These are phyloP conservation scores for Curvularia hawaiiensis DNA, from an alignment of 2,329 filamentous ascomycete species.

Conservation along the genomic window DNA sequence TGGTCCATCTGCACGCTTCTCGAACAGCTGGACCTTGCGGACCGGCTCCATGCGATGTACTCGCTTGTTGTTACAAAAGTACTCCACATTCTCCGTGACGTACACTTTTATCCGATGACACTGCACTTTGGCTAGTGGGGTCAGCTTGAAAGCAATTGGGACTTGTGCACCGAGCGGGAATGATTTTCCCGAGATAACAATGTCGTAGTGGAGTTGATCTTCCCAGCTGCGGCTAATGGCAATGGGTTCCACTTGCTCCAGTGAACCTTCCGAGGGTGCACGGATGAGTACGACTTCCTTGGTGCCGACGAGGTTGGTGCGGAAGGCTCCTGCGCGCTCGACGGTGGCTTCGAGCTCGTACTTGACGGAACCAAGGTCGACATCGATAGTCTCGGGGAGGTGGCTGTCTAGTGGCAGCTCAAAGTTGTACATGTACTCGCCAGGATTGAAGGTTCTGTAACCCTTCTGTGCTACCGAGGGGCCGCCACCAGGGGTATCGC, in stretches of 20 bases:
- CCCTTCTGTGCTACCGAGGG: constrained; percentile 73
- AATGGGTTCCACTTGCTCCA: constrained; percentile 91
- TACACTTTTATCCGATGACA: constrained; percentile 92
- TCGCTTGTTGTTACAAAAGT: constrained; percentile 84
- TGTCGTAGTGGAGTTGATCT: constrained; percentile 93
- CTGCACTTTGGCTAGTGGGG: constrained; percentile 89
- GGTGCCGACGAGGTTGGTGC: constrained; percentile 80
- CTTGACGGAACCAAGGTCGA: constrained; percentile 83
- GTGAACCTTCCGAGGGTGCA: constrained; percentile 82
- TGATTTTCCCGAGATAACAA: constrained; percentile 93
- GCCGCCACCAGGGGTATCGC: constrained; percentile 63
- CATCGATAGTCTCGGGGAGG: constrained; percentile 80
- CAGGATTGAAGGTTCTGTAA: constrained; percentile 83
- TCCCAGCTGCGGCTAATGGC: constrained; percentile 95
- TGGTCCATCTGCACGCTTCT: constrained; percentile 82
- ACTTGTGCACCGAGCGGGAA: constrained; percentile 88
- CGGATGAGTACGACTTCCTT: constrained; percentile 86
- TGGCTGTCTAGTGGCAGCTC: constrained; percentile 83
- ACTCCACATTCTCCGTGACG: constrained; percentile 88
- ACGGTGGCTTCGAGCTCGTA: constrained; percentile 87
- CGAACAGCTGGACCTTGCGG: constrained; percentile 83
- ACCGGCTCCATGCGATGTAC: constrained; percentile 85
- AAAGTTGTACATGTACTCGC: constrained; percentile 76
- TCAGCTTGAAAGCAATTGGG: constrained; percentile 92
- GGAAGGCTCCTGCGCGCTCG: constrained; percentile 87